A percentile compares a stretch with the other conserved stretches of the same genome.
phyloP scores from a whole-genome alignment of 352 stramenopile genomes.

The Globisporangium spiculum region DNA sequence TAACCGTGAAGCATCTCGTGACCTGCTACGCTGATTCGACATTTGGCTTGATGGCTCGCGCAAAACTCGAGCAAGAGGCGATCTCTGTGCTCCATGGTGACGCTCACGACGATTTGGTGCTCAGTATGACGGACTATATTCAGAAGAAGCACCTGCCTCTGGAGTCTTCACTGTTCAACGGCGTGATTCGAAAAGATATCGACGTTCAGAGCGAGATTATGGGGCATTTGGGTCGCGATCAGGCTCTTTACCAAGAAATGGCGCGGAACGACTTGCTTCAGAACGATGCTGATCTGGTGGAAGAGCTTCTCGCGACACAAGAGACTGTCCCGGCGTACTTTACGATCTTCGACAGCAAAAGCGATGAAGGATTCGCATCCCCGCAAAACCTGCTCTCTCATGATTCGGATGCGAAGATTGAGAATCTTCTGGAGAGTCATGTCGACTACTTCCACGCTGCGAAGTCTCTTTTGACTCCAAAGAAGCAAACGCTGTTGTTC shows the following conservation, averaged over 20 bases:
- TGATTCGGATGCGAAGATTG: constrained; percentile 57
- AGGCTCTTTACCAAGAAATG: constrained; percentile 71
- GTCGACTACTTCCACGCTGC: constrained; percentile 61
- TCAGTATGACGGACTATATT: constrained; percentile 78
- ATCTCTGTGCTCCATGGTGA: constrained; percentile 39
- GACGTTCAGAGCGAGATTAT: constrained; percentile 78
- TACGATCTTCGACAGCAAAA: constrained; percentile 42
- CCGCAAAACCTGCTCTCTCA: constrained; percentile 52
- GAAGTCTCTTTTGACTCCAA: constrained; percentile 40
- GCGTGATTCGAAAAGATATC: constrained; percentile 64
- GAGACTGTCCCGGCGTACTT: constrained; percentile 68
- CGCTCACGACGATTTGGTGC: constrained; percentile 50
- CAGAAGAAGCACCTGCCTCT: constrained; percentile 78
- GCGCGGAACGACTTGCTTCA: constrained; percentile 45
- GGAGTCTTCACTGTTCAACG: constrained; percentile 83
- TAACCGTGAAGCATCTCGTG: constrained; percentile 54
- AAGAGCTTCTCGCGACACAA: constrained; percentile 57
- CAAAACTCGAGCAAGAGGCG: constrained; percentile 48
- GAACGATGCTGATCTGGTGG: constrained; percentile 66
- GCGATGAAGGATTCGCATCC: constrained; percentile 1
- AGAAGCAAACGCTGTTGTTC: constrained; percentile 77
- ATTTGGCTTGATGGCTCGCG: constrained; percentile 27
- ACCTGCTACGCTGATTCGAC: constrained; percentile 60
- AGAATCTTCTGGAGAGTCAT: constrained; percentile 39
- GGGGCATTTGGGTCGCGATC: constrained; percentile 74